These are phyloP conservation scores for Hortiboletus campestris DNA, from an alignment of 768 basidiomycete species.

Conservation along the genomic window DNA sequence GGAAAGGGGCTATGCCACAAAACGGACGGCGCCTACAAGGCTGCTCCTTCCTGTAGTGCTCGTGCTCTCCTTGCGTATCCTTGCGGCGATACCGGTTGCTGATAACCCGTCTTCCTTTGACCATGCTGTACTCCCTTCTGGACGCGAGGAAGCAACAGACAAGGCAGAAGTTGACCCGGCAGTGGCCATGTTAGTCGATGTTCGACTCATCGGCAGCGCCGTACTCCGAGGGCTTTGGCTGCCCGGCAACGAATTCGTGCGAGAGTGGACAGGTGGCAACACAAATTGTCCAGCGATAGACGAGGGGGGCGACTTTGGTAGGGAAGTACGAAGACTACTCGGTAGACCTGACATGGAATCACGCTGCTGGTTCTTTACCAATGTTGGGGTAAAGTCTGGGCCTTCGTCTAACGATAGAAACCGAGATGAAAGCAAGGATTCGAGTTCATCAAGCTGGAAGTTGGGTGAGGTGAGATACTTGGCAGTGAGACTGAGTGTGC, in stretches of 20 bases:
- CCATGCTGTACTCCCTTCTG: conserved; percentile 36
- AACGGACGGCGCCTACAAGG: conserved; percentile 11
- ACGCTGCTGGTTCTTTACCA: conserved; percentile 61
- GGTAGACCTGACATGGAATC: conserved; percentile 50
- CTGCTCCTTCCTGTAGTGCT: conserved; percentile 37
- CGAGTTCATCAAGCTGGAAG: conserved; percentile 75
- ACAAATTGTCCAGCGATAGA: conserved; percentile 47
- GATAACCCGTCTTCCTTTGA: conserved; percentile 37
- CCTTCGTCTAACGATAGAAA: conserved; percentile 70
- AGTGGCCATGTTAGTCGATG: conserved; percentile 31
- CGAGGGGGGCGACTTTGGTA: conserved; percentile 47
- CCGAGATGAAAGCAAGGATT: conserved; percentile 69
- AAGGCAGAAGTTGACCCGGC: conserved; percentile 37
- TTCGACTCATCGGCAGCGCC: conserved; percentile 36
- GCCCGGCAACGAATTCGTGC: conserved; percentile 38
- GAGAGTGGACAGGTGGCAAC: conserved; percentile 34
- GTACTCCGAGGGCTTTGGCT: conserved; percentile 37
- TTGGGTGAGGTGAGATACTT: conserved; percentile 66
- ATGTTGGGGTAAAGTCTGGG: conserved; percentile 67
- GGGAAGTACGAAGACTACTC: conserved; percentile 40
- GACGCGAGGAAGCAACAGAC: conserved; percentile 42
- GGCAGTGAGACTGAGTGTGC: conserved; percentile 57
- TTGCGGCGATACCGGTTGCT: conserved; percentile 38
- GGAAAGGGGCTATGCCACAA: conserved; percentile 1
- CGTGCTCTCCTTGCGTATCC: conserved; percentile 53